Conservation (phyloP, 2,329 filamentous ascomycete species). For the Neophaeococcomyces mojaviensis region DNA sequence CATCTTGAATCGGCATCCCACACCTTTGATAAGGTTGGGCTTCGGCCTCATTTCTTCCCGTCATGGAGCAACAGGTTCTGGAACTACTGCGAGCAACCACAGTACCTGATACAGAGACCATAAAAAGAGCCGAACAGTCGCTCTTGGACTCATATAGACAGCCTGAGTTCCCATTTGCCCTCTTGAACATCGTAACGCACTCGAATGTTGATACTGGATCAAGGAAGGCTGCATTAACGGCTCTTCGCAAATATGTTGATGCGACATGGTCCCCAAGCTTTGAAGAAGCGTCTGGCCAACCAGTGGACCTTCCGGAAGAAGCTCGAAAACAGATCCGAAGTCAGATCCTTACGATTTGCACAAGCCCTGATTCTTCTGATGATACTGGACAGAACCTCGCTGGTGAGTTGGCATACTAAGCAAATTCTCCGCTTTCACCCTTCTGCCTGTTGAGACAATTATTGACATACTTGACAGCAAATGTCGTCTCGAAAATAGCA, state of each 20-base stretch:
- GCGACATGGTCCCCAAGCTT: constrained; percentile 73
- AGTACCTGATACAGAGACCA: constrained; percentile 56
- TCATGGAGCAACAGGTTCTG: constrained; percentile 88
- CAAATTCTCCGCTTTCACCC: neutral
- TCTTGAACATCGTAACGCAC: constrained; percentile 75
- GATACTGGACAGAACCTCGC: constrained; percentile 42
- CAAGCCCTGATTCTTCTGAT: constrained; percentile 41
- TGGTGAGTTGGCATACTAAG: constrained; percentile 5
- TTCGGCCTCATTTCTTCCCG: neutral
- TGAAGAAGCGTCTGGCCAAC: constrained; percentile 58
- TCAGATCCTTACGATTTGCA: constrained; percentile 67
- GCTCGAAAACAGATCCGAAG: constrained; percentile 67
- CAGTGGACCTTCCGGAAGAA: constrained; percentile 62
- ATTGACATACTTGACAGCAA: constrained; percentile 53
- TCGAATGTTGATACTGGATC: constrained; percentile 63
- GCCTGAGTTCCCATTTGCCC: constrained; percentile 66
- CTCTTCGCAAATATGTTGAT: constrained; percentile 75
- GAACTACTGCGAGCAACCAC: constrained; percentile 79
- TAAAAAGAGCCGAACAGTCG: constrained; percentile 76
- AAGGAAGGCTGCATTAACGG: constrained; percentile 74
- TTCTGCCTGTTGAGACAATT: neutral
- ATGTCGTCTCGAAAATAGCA: constrained; percentile 87
- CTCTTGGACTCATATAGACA: constrained; percentile 63
- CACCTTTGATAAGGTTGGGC: no score
- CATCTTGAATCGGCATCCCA: neutral